A percentile compares a stretch with the other conserved stretches of the same genome.
These are phyloP conservation scores for Austroboletus novae-zelandiae DNA, from an alignment of 1,284 basidiomycete species.

Conservation along the genomic window DNA sequence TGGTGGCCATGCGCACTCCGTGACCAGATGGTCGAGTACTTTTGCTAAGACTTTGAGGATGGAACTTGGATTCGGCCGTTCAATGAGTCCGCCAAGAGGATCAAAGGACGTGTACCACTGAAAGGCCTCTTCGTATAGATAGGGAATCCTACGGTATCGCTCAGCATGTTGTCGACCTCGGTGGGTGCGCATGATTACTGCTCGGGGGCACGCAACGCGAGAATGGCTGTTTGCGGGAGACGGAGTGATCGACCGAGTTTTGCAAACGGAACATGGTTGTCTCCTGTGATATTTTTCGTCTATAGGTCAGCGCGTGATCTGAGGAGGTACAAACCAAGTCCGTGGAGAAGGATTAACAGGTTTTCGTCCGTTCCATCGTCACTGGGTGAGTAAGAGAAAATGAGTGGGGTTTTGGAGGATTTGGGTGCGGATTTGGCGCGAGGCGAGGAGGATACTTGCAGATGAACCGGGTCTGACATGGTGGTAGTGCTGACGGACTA, in stretches of 20 bases:
- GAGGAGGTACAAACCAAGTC: slow-evolving; percentile 59
- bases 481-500: too few species aligned
- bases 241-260: slow-evolving; percentile 72
- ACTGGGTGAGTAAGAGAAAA: slow-evolving; percentile 65
- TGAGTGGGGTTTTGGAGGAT: slow-evolving; percentile 44
- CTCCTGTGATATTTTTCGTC: slow-evolving; percentile 49
- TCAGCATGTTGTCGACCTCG: slow-evolving; percentile 13
- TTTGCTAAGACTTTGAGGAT: slow-evolving; percentile 56
- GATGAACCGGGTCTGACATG: slow-evolving; percentile 23
- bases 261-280: slow-evolving; percentile 76
- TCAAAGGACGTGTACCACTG: slow-evolving; percentile 92
- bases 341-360: slow-evolving; percentile 82
- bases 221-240: slow-evolving; percentile 83
- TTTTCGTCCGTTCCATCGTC: slow-evolving; percentile 86
- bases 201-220: slow-evolving; percentile 78
- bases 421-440: slow-evolving; percentile 53
- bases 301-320: background rate
- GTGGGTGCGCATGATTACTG: slow-evolving; percentile 30
- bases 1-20: slow-evolving; percentile 63
- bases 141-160: slow-evolving; percentile 60
- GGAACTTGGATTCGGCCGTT: slow-evolving; percentile 68
- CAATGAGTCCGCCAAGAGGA: slow-evolving; percentile 69
- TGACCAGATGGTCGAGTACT: slow-evolving; percentile 57
- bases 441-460: slow-evolving; percentile 25
- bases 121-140: slow-evolving; percentile 75